Evolutionary conservation across 1,284 basidiomycete species (phyloP).

Genomic region (Waitea zeae): DNA sequence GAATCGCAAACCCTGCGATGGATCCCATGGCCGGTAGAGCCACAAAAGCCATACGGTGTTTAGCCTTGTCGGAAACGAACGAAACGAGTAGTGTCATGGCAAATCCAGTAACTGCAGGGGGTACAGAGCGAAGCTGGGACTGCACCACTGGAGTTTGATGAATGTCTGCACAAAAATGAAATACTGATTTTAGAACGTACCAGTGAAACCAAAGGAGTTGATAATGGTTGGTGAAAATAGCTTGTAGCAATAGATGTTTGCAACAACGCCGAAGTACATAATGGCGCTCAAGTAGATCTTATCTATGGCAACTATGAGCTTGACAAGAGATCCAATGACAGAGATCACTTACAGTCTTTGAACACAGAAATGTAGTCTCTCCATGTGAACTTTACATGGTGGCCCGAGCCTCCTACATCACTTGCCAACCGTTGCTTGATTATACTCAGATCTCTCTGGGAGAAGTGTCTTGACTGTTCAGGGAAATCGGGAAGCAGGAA

Average conservation of each 20-base stretch:
- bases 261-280: conserved; percentile 16
- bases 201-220: too few relatives aligned
- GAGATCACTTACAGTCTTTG: conserved; percentile 9
- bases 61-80: not conserved
- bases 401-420: conserved; percentile 12
- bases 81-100: conserved; percentile 13
- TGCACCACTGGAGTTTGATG: too few relatives aligned
- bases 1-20: conserved; percentile 12
- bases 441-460: conserved; percentile 13
- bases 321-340: not conserved
- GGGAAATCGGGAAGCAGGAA: conserved; percentile 16
- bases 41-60: not conserved
- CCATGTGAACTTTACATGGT: conserved; percentile 6
- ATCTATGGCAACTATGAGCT: conserved; percentile 9
- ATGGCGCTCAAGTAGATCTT: conserved; percentile 15
- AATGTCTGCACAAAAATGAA: too few relatives aligned
- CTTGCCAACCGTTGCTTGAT: conserved; percentile 13
- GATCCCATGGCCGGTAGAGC: conserved; percentile 7
- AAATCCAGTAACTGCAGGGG: conserved; percentile 22
- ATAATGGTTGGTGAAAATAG: conserved; percentile 18
- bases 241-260: conserved; percentile 14
- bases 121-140: conserved; percentile 35
- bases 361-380: conserved; percentile 7
- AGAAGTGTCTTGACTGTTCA: conserved; percentile 13
- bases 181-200: too few relatives aligned